These are phyloP conservation scores for Mixia osmundae DNA, from an alignment of 1,284 basidiomycete genomes.

Conservation along the genomic window DNA sequence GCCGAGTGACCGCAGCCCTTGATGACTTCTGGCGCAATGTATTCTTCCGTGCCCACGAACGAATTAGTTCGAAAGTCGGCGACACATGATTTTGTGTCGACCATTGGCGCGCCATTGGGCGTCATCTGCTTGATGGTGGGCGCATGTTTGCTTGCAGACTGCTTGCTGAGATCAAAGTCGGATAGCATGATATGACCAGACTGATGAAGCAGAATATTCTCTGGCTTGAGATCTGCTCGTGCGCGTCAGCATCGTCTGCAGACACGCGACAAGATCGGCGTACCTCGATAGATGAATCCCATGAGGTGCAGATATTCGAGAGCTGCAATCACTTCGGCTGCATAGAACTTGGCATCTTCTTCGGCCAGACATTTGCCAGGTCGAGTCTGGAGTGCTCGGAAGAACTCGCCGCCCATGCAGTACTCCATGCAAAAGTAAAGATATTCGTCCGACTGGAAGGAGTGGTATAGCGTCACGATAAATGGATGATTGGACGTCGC, in stretches of 20 bases:
- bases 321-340: slow-evolving; percentile 92
- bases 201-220: slow-evolving; percentile 91
- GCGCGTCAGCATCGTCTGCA: slow-evolving; percentile 62
- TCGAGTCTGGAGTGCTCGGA: slow-evolving; percentile 79
- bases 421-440: slow-evolving; percentile 98
- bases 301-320: slow-evolving; percentile 96
- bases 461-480: slow-evolving; percentile 91
- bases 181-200: slow-evolving; percentile 98
- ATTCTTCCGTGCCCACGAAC: slow-evolving; percentile 33
- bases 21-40: slow-evolving; percentile 98
- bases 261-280: slow-evolving; percentile 89
- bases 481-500: slow-evolving; percentile 92
- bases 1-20: slow-evolving; percentile 91
- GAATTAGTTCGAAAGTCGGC: slow-evolving; percentile 96
- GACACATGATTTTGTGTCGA: slow-evolving; percentile 93
- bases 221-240: no score
- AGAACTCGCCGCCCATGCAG: slow-evolving; percentile 98
- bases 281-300: slow-evolving; percentile 96
- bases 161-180: slow-evolving; percentile 96
- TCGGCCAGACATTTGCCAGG: slow-evolving; percentile 90
- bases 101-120: slow-evolving; percentile 69
- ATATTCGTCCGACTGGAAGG: slow-evolving; percentile 91
- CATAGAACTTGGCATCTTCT: slow-evolving; percentile 90
- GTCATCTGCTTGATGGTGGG: slow-evolving; percentile 69
- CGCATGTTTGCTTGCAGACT: slow-evolving; percentile 71